phyloP scores from a whole-genome alignment of 1,139 yeast species.

The Scheffersomyces insectosa region DNA sequence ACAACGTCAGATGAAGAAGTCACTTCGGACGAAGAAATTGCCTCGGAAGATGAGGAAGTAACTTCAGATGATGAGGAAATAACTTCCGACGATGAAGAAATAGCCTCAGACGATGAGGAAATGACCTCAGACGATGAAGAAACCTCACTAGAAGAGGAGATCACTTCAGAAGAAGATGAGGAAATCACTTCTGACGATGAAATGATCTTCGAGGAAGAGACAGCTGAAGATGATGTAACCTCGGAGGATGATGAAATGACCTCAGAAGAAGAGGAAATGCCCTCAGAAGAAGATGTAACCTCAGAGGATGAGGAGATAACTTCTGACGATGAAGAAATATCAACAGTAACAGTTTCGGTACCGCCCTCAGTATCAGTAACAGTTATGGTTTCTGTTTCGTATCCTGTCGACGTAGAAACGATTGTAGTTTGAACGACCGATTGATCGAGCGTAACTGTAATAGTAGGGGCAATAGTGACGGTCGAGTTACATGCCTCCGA shows the following conservation, averaged over 20 bases:
- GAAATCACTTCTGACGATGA: neutral
- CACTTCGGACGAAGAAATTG: neutral
- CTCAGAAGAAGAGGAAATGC: neutral
- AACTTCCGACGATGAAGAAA: neutral
- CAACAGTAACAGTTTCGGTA: neutral
- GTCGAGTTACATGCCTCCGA: neutral
- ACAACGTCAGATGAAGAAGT: neutral
- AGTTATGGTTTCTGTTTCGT: too few relatives aligned
- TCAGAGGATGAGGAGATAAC: neutral
- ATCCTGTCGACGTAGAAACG: too few relatives aligned
- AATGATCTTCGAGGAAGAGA: neutral
- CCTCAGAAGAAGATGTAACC: neutral
- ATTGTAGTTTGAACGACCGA: too few relatives aligned
- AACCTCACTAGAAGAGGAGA: neutral
- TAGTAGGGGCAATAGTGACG: too few relatives aligned
- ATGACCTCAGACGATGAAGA: neutral
- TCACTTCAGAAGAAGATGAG: neutral
- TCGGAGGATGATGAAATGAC: neutral
- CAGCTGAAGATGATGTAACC: neutral
- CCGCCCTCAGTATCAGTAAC: too few relatives aligned
- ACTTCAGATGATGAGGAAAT: neutral
- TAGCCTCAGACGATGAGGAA: neutral
- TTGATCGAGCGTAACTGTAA: too few relatives aligned
- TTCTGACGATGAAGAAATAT: neutral
- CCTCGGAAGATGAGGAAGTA: neutral